Conservation (phyloP, 352 stramenopile species). For the Globisporangium splendens region DNA sequence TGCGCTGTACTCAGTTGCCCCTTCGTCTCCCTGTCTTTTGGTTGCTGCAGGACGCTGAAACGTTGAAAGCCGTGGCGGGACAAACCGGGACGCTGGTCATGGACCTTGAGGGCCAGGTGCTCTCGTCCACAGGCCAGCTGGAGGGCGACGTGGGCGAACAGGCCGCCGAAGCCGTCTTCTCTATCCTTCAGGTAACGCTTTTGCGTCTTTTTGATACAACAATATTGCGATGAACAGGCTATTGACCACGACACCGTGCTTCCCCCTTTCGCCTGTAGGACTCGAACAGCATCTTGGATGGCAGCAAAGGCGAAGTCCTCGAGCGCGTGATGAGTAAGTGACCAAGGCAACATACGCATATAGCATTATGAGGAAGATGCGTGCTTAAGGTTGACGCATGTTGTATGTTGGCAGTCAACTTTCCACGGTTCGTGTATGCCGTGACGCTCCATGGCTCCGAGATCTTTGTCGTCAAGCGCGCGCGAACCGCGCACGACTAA, state of each 20-base stretch:
- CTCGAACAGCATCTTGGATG: slow-evolving; percentile 51
- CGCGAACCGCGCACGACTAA: slow-evolving; percentile 13
- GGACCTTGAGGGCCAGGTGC: slow-evolving; percentile 50
- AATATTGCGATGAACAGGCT: too few relatives aligned
- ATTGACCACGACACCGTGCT: not conserved
- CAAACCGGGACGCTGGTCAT: slow-evolving; percentile 68
- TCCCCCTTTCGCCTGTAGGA: slow-evolving; percentile 36
- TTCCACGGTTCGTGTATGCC: slow-evolving; percentile 59
- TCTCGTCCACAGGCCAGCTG: slow-evolving; percentile 63
- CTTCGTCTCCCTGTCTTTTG: not conserved
- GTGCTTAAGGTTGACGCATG: not conserved
- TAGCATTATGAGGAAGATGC: not conserved
- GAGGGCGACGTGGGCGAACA: slow-evolving; percentile 42
- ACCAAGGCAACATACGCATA: too few relatives aligned
- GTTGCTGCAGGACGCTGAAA: slow-evolving; percentile 42
- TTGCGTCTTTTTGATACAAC: too few relatives aligned
- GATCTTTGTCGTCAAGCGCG: slow-evolving; percentile 77
- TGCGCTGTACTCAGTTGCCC: too few relatives aligned
- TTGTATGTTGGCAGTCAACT: slow-evolving; percentile 40
- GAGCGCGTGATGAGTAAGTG: slow-evolving; percentile 59
- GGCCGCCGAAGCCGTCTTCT: slow-evolving; percentile 55
- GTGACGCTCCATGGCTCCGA: slow-evolving; percentile 62
- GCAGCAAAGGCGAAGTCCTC: slow-evolving; percentile 52
- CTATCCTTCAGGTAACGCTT: slow-evolving; percentile 48
- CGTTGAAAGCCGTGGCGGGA: slow-evolving; percentile 37